Percentiles rank a stretch among this genome's conserved stretches.
Conservation (phyloP, 2,329 filamentous ascomycete species). For the Aphanocladium album region DNA sequence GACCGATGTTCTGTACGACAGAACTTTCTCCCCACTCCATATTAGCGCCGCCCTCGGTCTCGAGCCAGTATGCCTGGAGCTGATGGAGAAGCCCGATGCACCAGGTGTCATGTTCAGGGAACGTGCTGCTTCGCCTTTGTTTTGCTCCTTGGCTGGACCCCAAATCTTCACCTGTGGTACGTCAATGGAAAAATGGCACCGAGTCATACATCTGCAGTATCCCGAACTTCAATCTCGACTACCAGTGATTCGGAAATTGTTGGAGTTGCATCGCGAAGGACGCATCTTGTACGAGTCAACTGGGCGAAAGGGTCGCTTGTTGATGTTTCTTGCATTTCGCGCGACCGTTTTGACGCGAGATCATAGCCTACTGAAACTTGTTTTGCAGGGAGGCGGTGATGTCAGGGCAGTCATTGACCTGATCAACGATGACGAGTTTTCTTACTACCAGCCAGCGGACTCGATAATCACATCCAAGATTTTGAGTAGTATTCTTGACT, state of each 20-base stretch:
- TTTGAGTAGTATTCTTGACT: slow-evolving; percentile 6
- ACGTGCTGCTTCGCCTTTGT: slow-evolving; percentile 27
- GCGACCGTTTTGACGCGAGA: slow-evolving; percentile 19
- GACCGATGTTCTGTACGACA: slow-evolving; percentile 25
- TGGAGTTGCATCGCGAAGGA: slow-evolving; percentile 13
- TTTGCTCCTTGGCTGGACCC: slow-evolving; percentile 30
- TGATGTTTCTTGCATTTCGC: slow-evolving; percentile 24
- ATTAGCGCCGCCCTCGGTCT: slow-evolving; percentile 29
- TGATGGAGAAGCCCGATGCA: slow-evolving; percentile 16
- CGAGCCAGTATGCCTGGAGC: slow-evolving; percentile 21
- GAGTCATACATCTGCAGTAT: slow-evolving; percentile 14
- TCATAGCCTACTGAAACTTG: slow-evolving; percentile 21
- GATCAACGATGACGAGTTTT: slow-evolving; percentile 6
- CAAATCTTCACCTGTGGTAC: slow-evolving; percentile 18
- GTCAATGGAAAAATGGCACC: slow-evolving; percentile 15
- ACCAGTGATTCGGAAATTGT: slow-evolving; percentile 18
- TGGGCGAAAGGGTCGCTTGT: not conserved
- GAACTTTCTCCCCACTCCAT: slow-evolving; percentile 27
- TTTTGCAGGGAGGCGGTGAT: slow-evolving; percentile 15
- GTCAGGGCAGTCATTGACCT: slow-evolving; percentile 18
- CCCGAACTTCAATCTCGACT: not conserved
- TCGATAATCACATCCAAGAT: not conserved
- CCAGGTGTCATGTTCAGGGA: slow-evolving; percentile 8
- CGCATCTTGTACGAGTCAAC: not conserved
- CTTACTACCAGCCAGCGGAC: not conserved